phyloP scores from a whole-genome alignment of 345 rosid species.

The Mallotus nudiflorus region DNA sequence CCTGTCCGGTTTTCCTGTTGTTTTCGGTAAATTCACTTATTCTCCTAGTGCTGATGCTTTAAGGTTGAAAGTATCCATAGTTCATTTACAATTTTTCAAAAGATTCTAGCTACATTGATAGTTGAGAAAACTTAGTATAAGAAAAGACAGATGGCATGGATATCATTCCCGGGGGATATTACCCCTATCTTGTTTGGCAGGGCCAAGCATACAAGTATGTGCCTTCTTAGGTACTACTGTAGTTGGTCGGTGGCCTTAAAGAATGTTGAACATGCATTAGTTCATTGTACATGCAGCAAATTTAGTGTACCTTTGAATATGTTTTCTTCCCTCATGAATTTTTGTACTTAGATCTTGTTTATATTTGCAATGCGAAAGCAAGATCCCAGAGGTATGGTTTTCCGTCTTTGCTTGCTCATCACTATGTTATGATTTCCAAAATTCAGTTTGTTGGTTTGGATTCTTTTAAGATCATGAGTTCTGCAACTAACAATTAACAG shows the following conservation, averaged over 20 bases:
- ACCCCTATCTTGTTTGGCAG: background rate
- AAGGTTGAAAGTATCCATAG: background rate
- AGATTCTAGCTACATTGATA: background rate
- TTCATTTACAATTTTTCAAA: background rate
- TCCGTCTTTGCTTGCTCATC: background rate
- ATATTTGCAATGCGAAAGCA: background rate
- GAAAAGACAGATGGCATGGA: background rate
- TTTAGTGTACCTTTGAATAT: background rate
- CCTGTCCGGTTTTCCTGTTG: slow-evolving; percentile 65
- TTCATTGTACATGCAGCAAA: background rate
- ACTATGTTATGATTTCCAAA: background rate
- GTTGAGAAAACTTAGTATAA: background rate
- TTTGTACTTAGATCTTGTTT: background rate
- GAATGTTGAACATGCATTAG: background rate
- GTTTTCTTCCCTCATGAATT: background rate
- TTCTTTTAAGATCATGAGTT: background rate
- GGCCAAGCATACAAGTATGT: background rate
- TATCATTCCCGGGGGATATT: background rate
- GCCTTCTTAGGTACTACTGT: background rate
- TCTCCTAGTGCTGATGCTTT: slow-evolving; percentile 14
- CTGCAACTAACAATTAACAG: background rate
- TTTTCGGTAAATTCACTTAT: slow-evolving; percentile 60
- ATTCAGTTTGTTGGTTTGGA: background rate
- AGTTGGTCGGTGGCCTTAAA: background rate
- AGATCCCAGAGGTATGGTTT: background rate